Percentiles rank a stretch among this genome's conserved stretches.
Evolutionary conservation across 2,329 filamentous ascomycete genomes (phyloP).

Genomic region (Colletotrichum lini): DNA sequence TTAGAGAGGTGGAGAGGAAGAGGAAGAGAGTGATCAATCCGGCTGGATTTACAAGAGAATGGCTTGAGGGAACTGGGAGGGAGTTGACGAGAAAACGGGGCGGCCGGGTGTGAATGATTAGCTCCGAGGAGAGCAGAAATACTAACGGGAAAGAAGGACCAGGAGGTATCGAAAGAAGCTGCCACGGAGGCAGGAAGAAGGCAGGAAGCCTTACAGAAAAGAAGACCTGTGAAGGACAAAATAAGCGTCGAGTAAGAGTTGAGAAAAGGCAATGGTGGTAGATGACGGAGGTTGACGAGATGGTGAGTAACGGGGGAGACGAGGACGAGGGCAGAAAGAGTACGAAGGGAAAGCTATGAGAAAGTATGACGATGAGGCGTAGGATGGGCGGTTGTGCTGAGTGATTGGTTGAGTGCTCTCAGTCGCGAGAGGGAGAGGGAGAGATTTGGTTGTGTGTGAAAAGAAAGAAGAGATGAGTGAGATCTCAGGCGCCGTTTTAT

Average conservation of each 20-base stretch:
- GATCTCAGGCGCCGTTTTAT: not conserved
- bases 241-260: not conserved
- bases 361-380: too few species aligned
- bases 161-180: too few species aligned
- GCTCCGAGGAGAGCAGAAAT: too few species aligned
- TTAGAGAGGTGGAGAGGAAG: too few species aligned
- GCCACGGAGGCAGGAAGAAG: not conserved
- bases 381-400: not conserved
- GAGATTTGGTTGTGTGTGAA: not conserved
- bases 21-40: too few species aligned
- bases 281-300: not conserved
- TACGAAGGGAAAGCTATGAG: too few species aligned
- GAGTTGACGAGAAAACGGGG: not conserved
- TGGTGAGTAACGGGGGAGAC: too few species aligned
- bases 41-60: not conserved
- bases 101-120: fast-evolving
- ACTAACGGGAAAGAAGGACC: not conserved
- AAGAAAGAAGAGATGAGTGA: not conserved
- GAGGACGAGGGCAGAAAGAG: too few species aligned
- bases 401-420: not conserved
- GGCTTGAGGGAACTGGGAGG: too few species aligned
- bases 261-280: not conserved
- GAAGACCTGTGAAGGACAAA: too few species aligned
- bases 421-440: not conserved
- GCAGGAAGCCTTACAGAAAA: not conserved